These are phyloP conservation scores for Debaryomyces subglobosus DNA, from an alignment of 1,139 yeast species.

Conservation along the genomic window DNA sequence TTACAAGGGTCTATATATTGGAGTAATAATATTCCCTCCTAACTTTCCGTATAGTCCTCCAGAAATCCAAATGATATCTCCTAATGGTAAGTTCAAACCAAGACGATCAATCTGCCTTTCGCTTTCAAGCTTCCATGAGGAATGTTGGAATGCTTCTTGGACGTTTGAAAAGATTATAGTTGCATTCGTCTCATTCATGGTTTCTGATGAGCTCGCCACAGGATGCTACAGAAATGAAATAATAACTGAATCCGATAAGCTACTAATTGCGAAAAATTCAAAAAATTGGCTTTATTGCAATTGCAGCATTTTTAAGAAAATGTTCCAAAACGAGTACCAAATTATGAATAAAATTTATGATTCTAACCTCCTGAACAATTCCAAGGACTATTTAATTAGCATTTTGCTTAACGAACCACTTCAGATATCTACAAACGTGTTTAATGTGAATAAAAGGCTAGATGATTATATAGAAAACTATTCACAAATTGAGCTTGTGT, in stretches of 20 bases:
- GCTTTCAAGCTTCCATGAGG: constrained; percentile 18
- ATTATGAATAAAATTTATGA: constrained; percentile 4
- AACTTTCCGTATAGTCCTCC: constrained; percentile 20
- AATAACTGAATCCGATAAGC: neutral
- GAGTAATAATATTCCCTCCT: constrained; percentile 19
- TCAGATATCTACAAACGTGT: constrained; percentile 1
- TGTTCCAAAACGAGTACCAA: constrained; percentile 17
- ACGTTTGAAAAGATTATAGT: constrained; percentile 18
- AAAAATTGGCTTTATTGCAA: constrained; percentile 17
- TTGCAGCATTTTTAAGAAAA: constrained; percentile 15
- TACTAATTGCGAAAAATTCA: constrained; percentile 12
- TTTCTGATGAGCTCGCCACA: constrained; percentile 14
- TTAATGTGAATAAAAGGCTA: constrained; percentile 1
- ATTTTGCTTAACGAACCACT: constrained; percentile 9
- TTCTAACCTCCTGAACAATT: neutral
- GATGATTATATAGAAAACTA: constrained; percentile 4
- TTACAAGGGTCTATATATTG: constrained; percentile 20
- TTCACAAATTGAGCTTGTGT: constrained; percentile 2
- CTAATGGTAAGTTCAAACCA: constrained; percentile 17
- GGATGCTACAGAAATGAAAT: constrained; percentile 11
- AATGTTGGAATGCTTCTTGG: constrained; percentile 21
- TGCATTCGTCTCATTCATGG: constrained; percentile 21
- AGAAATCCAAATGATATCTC: constrained; percentile 22
- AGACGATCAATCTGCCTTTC: constrained; percentile 17
- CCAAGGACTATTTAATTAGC: neutral